phyloP scores from a whole-genome alignment of 805 yeast genomes.

The Schizosaccharomyces osmophilus region DNA sequence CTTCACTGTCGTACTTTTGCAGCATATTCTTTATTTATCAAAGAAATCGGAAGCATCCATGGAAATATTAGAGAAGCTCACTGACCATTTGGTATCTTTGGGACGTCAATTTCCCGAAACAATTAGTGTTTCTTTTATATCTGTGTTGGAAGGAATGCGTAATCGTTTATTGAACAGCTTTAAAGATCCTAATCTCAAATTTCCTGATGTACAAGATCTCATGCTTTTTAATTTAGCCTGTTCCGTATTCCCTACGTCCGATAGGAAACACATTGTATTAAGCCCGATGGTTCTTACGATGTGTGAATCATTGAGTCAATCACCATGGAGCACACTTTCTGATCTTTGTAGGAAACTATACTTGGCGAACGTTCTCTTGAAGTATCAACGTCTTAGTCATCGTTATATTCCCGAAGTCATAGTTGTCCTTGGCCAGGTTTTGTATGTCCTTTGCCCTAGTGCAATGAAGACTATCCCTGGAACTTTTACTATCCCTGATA shows the following conservation, averaged over 20 bases:
- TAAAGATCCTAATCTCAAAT: constrained; percentile 6
- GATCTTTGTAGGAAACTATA: constrained; percentile 36
- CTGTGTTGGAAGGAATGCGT: constrained; percentile 30
- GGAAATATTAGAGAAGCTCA: constrained; percentile 6
- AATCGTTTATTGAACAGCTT: constrained; percentile 5
- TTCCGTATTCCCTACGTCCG: constrained; percentile 71
- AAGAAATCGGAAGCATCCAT: constrained; percentile 5
- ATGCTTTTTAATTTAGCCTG: constrained; percentile 52
- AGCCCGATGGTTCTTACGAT: constrained; percentile 60
- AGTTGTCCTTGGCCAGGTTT: constrained; percentile 4
- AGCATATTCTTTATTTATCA: constrained; percentile 17
- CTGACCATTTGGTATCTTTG: constrained; percentile 24
- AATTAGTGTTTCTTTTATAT: constrained; percentile 38
- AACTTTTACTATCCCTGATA: not conserved
- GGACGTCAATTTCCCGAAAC: constrained; percentile 41
- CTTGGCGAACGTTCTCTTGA: constrained; percentile 36
- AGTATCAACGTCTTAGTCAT: constrained; percentile 59
- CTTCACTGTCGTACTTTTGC: constrained; percentile 11
- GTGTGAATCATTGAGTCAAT: constrained; percentile 40
- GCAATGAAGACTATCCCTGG: not conserved
- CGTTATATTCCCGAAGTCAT: constrained; percentile 59
- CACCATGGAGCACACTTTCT: constrained; percentile 18
- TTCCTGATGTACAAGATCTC: constrained; percentile 21
- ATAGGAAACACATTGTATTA: constrained; percentile 74
- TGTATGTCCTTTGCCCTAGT: not conserved